Percentiles rank a stretch among this genome's conserved stretches.
Conservation (phyloP, 108 stramenopile species). For the Conticribra guillardii region DNA sequence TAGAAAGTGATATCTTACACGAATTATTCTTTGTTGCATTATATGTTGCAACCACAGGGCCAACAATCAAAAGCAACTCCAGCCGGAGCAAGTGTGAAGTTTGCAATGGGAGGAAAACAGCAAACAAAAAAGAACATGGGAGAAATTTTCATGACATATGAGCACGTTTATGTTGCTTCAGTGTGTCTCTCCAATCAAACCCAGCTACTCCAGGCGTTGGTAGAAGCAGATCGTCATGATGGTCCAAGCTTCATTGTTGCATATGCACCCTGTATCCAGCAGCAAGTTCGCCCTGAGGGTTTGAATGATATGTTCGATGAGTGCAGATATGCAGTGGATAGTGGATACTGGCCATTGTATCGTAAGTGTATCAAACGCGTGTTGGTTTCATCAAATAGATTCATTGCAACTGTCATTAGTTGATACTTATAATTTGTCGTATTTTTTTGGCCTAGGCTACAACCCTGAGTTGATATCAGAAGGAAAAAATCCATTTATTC, state of each 20-base stretch:
- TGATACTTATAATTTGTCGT: no score
- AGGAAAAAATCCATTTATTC: slow-evolving; percentile 65
- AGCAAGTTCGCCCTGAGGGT: slow-evolving; percentile 57
- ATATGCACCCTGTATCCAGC: slow-evolving; percentile 66
- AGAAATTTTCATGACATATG: slow-evolving; percentile 73
- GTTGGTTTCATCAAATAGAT: no score
- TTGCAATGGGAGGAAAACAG: slow-evolving; percentile 60
- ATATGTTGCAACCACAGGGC: slow-evolving; percentile 46
- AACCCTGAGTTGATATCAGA: slow-evolving; percentile 51
- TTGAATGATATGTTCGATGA: slow-evolving; percentile 69
- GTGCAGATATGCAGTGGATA: slow-evolving; percentile 57
- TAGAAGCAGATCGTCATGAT: slow-evolving; percentile 65
- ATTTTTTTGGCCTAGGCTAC: no score
- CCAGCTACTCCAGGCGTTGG: slow-evolving; percentile 62
- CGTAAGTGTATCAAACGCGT: no score
- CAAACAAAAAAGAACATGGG: slow-evolving; percentile 69
- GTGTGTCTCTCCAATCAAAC: slow-evolving; percentile 61
- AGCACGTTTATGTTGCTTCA: slow-evolving; percentile 71
- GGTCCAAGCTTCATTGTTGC: slow-evolving; percentile 67
- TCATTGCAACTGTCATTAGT: no score
- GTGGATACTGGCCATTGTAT: slow-evolving; percentile 66
- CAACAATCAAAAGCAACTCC: slow-evolving; percentile 67
- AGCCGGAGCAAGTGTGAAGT: slow-evolving; percentile 60
- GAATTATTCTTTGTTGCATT: background rate
- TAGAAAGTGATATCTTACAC: no score